These are phyloP conservation scores for Ballota nigra DNA, from an alignment of 257 asterid genomes.

Conservation along the genomic window DNA sequence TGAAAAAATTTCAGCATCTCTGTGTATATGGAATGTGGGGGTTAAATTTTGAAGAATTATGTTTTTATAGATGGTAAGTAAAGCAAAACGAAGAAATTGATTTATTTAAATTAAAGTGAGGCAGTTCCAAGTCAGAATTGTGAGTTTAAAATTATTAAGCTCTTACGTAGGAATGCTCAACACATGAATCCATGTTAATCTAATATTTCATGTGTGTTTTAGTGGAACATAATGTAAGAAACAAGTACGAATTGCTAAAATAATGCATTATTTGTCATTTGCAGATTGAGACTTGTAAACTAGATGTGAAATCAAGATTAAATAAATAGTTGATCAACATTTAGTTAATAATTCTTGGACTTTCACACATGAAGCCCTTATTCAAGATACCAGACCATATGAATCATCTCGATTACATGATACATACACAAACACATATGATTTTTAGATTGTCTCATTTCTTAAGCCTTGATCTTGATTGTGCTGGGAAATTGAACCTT, in stretches of 20 bases:
- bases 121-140: neutral
- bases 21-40: neutral
- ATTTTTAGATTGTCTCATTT: slow-evolving; percentile 2
- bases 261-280: neutral
- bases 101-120: neutral
- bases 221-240: neutral
- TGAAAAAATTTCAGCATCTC: neutral
- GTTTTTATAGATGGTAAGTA: neutral
- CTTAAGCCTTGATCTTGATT: neutral
- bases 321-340: neutral
- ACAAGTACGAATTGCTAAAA: neutral
- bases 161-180: neutral
- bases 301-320: slow-evolving; percentile 4
- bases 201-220: slow-evolving; percentile 13
- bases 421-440: neutral
- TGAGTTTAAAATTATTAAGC: neutral
- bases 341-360: slow-evolving; percentile 1
- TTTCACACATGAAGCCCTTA: slow-evolving; percentile 6
- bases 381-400: slow-evolving; percentile 25
- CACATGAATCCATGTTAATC: neutral
- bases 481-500: neutral
- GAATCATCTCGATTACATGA: slow-evolving; percentile 20
- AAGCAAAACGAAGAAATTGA: neutral
- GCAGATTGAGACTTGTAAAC: neutral
- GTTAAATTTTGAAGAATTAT: slow-evolving; percentile 6